Evolutionary conservation across 2,329 filamentous ascomycete genomes (phyloP).

Genomic region (Xylaria sp.): DNA sequence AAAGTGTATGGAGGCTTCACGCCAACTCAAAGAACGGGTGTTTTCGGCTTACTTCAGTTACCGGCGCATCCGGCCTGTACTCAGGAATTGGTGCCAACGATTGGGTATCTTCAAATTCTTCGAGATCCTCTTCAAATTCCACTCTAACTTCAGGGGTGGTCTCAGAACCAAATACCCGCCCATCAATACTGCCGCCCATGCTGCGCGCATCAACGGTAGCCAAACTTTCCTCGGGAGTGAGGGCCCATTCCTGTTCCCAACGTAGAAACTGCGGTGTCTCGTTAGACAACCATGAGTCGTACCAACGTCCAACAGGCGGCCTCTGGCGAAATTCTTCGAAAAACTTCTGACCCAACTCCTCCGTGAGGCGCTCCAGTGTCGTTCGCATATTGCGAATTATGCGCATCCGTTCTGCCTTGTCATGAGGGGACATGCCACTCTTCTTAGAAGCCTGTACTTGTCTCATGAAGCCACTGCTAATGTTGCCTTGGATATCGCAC

Average conservation of each 20-base stretch:
- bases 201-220: conserved; percentile 22
- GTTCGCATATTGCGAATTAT: conserved; percentile 38
- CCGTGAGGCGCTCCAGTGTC: conserved; percentile 37
- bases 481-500: conserved; percentile 36
- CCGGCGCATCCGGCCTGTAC: conserved; percentile 34
- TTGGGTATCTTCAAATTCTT: conserved; percentile 31
- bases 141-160: conserved; percentile 32
- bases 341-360: conserved; percentile 39
- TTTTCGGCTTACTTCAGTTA: conserved; percentile 36
- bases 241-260: conserved; percentile 38
- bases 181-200: conserved; percentile 30
- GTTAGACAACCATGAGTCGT: conserved; percentile 38
- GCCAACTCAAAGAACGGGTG: not conserved
- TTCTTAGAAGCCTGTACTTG: conserved; percentile 39
- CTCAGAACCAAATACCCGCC: conserved; percentile 34
- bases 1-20: not conserved
- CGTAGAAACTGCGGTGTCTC: conserved; percentile 35
- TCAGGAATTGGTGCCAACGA: conserved; percentile 23
- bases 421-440: conserved; percentile 36
- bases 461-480: conserved; percentile 37
- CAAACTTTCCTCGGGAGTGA: conserved; percentile 29
- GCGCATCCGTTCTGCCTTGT: conserved; percentile 40
- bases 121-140: conserved; percentile 28
- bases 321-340: conserved; percentile 38
- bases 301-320: conserved; percentile 39